Percentiles rank a stretch among this genome's conserved stretches.
Evolutionary conservation across 768 basidiomycete species (phyloP).

Genomic region (Nidularia pulvinata): DNA sequence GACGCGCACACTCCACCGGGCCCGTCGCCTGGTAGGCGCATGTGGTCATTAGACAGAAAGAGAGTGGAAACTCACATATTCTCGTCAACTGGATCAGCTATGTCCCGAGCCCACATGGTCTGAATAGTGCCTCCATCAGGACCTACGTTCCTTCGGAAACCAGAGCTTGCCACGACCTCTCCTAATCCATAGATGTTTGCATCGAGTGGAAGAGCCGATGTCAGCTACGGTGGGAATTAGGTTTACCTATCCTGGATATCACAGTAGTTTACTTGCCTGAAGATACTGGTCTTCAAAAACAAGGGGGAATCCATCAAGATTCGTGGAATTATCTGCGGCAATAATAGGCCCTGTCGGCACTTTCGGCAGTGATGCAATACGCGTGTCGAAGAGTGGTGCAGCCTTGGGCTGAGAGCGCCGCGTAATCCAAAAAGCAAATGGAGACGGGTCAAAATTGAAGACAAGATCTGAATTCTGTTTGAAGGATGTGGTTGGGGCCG

Average conservation of each 20-base stretch:
- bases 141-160: slow-evolving; percentile 63
- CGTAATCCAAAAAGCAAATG: slow-evolving; percentile 84
- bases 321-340: slow-evolving; percentile 46
- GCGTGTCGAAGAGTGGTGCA: slow-evolving; percentile 70
- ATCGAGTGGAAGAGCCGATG: slow-evolving; percentile 62
- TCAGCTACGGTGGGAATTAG: slow-evolving; percentile 32
- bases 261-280: slow-evolving; percentile 39
- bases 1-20: background rate
- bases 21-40: too few species aligned
- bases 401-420: slow-evolving; percentile 56
- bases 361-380: slow-evolving; percentile 56
- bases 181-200: slow-evolving; percentile 83
- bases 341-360: slow-evolving; percentile 62
- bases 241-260: background rate
- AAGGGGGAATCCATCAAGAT: slow-evolving; percentile 63
- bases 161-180: slow-evolving; percentile 69
- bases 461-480: slow-evolving; percentile 54
- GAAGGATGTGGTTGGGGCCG: slow-evolving; percentile 26
- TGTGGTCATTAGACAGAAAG: background rate
- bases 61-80: slow-evolving; percentile 48
- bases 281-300: slow-evolving; percentile 84
- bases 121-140: slow-evolving; percentile 60
- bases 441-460: slow-evolving; percentile 63
- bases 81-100: slow-evolving; percentile 61
- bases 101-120: slow-evolving; percentile 68